phyloP scores from a whole-genome alignment of 495 filamentous ascomycete genomes.

The Elasticomyces elasticus region DNA sequence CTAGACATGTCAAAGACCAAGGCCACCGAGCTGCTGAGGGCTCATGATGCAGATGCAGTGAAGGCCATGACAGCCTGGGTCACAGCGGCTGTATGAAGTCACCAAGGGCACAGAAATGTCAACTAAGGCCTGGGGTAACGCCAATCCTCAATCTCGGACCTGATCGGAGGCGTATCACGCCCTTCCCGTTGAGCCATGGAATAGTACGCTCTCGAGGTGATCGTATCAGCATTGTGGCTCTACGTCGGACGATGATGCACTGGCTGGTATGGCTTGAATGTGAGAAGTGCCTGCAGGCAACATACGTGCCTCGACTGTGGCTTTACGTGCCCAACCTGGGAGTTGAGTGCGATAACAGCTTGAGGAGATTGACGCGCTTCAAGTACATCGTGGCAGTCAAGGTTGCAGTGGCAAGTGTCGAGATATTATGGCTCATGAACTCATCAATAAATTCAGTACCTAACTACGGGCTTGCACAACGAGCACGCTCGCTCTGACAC shows the following conservation, averaged over 20 bases:
- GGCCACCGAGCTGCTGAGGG: slow-evolving; percentile 72
- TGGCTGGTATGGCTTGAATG: too few relatives aligned
- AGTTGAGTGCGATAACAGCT: neutral
- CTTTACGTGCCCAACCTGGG: neutral
- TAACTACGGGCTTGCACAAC: slow-evolving; percentile 53
- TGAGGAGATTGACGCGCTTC: neutral
- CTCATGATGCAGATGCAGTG: slow-evolving; percentile 66
- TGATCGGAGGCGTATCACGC: too few relatives aligned
- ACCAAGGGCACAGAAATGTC: neutral
- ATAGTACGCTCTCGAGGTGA: too few relatives aligned
- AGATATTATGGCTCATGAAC: neutral
- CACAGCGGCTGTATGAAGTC: slow-evolving; percentile 30
- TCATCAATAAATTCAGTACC: neutral
- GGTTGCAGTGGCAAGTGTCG: neutral
- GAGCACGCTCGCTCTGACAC: slow-evolving; percentile 62
- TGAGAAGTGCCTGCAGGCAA: too few relatives aligned
- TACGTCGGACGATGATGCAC: too few relatives aligned
- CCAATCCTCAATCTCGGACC: too few relatives aligned
- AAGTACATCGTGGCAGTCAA: too few relatives aligned
- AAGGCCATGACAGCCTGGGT: slow-evolving; percentile 60
- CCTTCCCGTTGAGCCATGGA: too few relatives aligned
- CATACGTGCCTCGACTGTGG: too few relatives aligned
- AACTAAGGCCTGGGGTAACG: neutral
- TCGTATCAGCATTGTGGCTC: too few relatives aligned
- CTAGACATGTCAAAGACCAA: slow-evolving; percentile 68